Evolutionary conservation across 164 flowering plant genomes (phyloP).

Genomic region (Berberis vulgaris): DNA sequence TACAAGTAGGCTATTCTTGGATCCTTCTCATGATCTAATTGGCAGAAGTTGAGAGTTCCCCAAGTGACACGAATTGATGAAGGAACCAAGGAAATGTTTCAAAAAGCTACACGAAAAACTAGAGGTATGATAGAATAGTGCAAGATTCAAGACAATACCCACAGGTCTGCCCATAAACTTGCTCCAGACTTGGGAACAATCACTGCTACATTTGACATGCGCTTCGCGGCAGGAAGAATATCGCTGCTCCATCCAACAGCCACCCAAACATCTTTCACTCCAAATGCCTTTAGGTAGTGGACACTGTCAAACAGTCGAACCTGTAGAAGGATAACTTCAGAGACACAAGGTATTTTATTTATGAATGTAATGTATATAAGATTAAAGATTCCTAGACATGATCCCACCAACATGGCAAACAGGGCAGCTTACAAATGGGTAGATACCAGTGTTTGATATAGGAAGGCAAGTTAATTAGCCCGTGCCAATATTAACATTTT

Average conservation of each 20-base stretch:
- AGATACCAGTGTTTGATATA: no score
- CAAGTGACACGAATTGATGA: no score
- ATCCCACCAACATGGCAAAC: no score
- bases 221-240: constrained; percentile 78
- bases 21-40: no score
- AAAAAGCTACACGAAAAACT: background rate
- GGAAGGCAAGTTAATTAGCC: no score
- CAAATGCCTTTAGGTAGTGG: constrained; percentile 80
- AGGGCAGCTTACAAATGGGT: no score
- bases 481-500: no score
- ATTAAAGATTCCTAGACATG: no score
- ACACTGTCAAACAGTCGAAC: constrained; percentile 76
- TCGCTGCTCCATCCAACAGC: constrained; percentile 98
- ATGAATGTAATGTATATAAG: no score
- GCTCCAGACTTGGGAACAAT: constrained; percentile 91
- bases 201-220: constrained; percentile 72
- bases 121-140: background rate
- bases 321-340: constrained; percentile 21
- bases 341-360: no score
- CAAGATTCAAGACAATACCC: constrained; percentile 41
- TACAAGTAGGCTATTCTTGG: no score
- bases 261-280: constrained; percentile 90
- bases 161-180: constrained; percentile 94
- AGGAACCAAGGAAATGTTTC: background rate
- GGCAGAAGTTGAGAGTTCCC: no score